Percentiles rank a stretch among this genome's conserved stretches.
Evolutionary conservation across 306 rosid genomes (phyloP).

Genomic region (Cicer pinnatifidum): DNA sequence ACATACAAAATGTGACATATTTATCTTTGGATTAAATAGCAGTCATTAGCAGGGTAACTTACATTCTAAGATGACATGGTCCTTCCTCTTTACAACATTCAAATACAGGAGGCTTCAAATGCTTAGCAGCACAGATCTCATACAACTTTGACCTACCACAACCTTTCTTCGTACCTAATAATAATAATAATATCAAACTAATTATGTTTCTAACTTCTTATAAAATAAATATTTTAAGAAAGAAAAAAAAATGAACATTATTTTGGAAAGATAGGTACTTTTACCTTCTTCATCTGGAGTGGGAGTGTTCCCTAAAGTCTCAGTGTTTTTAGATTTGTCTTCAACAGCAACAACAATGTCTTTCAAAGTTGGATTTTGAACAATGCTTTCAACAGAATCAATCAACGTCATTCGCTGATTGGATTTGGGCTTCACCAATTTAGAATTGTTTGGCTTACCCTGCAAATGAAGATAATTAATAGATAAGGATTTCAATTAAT

Average conservation of each 20-base stretch:
- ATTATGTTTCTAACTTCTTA: background rate
- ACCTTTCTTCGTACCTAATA: constrained; percentile 53
- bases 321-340: constrained; percentile 25
- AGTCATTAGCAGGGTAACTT: constrained; percentile 33
- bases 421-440: constrained; percentile 33
- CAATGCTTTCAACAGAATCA: constrained; percentile 15
- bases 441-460: constrained; percentile 39
- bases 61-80: constrained; percentile 63
- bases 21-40: no score
- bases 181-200: constrained; percentile 21
- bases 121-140: constrained; percentile 62
- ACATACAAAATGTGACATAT: background rate
- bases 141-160: constrained; percentile 54
- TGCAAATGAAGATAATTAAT: constrained; percentile 21
- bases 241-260: background rate
- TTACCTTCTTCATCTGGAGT: constrained; percentile 47
- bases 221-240: background rate
- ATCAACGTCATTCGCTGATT: constrained; percentile 7
- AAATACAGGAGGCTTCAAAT: constrained; percentile 65
- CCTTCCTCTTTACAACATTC: constrained; percentile 79
- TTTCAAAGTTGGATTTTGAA: background rate
- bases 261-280: background rate
- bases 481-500: background rate
- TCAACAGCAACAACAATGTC: background rate
- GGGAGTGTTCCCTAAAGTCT: background rate